Base-by-base conservation (phyloP, 345 rosid genomes). In the Noccaea caerulescens region DNA sequence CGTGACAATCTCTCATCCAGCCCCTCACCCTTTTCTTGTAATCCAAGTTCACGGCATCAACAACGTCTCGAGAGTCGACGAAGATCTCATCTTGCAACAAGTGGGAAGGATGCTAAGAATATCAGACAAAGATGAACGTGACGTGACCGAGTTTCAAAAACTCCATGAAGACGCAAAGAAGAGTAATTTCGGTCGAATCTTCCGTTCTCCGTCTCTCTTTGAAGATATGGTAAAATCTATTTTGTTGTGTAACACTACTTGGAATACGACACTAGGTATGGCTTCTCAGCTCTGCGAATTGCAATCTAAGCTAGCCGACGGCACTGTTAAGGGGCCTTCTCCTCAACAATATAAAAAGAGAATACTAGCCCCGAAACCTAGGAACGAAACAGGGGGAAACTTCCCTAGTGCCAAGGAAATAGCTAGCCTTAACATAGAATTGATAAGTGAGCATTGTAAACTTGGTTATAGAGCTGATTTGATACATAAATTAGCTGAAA, bases 211-310 rank as follows among this genome's bases (percentile, higher is more conserved):
- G 56, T 54, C 79, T 46, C 79, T 77, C 50, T 85, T 85, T 50
- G 88, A 84, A 75, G 88, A 87, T 75, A 54, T 73, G 53, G 77
- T 85, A 52, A 84, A 85, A 73, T 72, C 83, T 27, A 36, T 85
- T 6, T 83, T 85, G 43, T 81, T 85, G 23, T 84, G 87, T 57
- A 78, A 82, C 43, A 74, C 66, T 72, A 20, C 63, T 80, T 84
- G 84, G 87, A 32, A 38, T 6, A 77, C 74, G 70, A 75, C 85
- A 34, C 51, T 87, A 33, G 8, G 10, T 8, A 87, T 87, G 89
- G 84, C 84, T 46, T 25, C 49, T 57, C 14, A 71, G 18, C 83
- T 87, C 16, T 87, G 89, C 6, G 18, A 49, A 6, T 41, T 85
- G 65, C 84, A 82, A 41, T 58, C 55, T 8, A 30, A 74, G 66